Conservation (phyloP, 805 yeast species). For the Pichia insulana region DNA sequence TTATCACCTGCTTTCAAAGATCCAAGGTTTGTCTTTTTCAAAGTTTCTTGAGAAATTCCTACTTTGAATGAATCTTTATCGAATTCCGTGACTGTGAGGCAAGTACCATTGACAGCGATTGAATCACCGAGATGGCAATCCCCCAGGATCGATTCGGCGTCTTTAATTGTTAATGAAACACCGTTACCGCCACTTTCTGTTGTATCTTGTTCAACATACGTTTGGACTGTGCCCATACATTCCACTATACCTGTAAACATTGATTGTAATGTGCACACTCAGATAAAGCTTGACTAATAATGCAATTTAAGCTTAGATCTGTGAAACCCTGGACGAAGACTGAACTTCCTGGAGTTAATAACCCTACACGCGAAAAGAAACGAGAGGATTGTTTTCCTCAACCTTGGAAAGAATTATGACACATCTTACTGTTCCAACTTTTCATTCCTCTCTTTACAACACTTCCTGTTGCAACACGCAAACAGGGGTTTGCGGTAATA, state of each 20-base stretch:
- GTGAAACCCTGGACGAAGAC: too few relatives aligned
- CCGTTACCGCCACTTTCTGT: slow-evolving; percentile 62
- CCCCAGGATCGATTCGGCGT: slow-evolving; percentile 51
- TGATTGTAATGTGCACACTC: neutral
- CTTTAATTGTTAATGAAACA: slow-evolving; percentile 55
- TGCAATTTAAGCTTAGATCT: too few relatives aligned
- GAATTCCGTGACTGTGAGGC: slow-evolving; percentile 88
- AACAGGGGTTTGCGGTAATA: neutral
- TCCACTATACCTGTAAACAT: slow-evolving; percentile 98
- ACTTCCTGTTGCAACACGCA: neutral
- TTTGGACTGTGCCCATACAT: slow-evolving; percentile 55
- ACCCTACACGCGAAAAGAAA: too few relatives aligned
- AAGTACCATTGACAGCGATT: slow-evolving; percentile 80
- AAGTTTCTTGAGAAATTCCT: slow-evolving; percentile 89
- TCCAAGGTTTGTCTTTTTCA: slow-evolving; percentile 72
- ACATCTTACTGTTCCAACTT: too few relatives aligned
- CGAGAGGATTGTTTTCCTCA: too few relatives aligned
- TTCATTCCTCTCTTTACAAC: neutral
- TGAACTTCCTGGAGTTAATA: too few relatives aligned
- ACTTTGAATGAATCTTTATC: slow-evolving; percentile 58
- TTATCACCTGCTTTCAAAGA: slow-evolving; percentile 43
- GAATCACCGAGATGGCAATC: slow-evolving; percentile 95
- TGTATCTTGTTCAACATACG: slow-evolving; percentile 37
- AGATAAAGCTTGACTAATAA: too few relatives aligned
- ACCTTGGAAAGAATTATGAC: too few relatives aligned